phyloP scores from a whole-genome alignment of 2,329 filamentous ascomycete genomes.

The Aspergillus sp. region DNA sequence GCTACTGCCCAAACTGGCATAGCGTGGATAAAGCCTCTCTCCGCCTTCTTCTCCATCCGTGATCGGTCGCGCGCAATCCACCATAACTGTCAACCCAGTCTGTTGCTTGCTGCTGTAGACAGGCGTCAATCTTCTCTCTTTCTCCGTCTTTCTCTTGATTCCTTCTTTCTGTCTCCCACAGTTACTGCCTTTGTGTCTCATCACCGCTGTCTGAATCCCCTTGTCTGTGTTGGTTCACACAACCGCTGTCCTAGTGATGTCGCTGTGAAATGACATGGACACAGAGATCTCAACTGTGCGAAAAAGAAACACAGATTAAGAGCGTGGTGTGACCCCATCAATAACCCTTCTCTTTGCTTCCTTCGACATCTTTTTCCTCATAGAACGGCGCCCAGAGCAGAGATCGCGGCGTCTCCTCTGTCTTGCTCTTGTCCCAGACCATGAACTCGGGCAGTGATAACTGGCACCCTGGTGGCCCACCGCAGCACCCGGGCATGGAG shows the following conservation, averaged over 20 bases:
- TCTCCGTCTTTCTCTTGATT: background rate
- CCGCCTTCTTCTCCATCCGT: slow-evolving; percentile 32
- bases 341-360: slow-evolving; percentile 5
- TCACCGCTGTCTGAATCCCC: slow-evolving; percentile 2
- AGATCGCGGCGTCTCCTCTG: background rate
- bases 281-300: slow-evolving; percentile 22
- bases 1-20: slow-evolving; percentile 20
- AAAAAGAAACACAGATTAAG: slow-evolving; percentile 18
- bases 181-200: background rate
- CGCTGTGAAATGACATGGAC: slow-evolving; percentile 24
- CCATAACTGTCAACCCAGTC: slow-evolving; percentile 18
- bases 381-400: background rate
- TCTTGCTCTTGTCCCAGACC: slow-evolving; percentile 10
- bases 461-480: slow-evolving; percentile 42
- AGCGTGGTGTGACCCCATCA: slow-evolving; percentile 11
- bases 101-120: slow-evolving; percentile 17
- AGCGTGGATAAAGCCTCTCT: slow-evolving; percentile 31
- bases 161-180: background rate
- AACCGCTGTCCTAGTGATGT: slow-evolving; percentile 24
- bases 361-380: background rate
- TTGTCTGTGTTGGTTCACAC: slow-evolving; percentile 9
- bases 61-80: slow-evolving; percentile 39
- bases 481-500: slow-evolving; percentile 42
- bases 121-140: slow-evolving; percentile 5
- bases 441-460: slow-evolving; percentile 46